These are phyloP conservation scores for Biscogniauxia marginata DNA, from an alignment of 2,329 filamentous ascomycete species.

Conservation along the genomic window DNA sequence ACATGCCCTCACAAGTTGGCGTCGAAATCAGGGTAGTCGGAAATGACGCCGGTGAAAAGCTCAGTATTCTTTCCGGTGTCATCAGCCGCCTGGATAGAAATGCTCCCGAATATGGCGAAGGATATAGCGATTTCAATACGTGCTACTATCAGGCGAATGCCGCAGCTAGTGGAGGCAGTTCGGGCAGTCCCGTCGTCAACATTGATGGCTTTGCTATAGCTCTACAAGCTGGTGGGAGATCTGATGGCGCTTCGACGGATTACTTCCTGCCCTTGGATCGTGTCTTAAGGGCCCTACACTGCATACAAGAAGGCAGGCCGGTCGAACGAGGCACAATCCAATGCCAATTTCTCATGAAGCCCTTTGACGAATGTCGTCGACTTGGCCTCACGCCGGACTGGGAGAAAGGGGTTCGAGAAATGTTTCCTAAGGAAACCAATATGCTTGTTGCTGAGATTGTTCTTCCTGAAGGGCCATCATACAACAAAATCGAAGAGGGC, in stretches of 20 bases:
- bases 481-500: conserved; percentile 86
- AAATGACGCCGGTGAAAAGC: conserved; percentile 97
- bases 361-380: conserved; percentile 93
- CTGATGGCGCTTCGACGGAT: conserved; percentile 93
- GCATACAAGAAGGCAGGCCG: conserved; percentile 71
- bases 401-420: conserved; percentile 79
- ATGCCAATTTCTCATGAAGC: conserved; percentile 94
- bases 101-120: conserved; percentile 95
- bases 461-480: conserved; percentile 83
- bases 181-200: conserved; percentile 97
- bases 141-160: conserved; percentile 98
- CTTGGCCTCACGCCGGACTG: conserved; percentile 81
- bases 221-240: conserved; percentile 88
- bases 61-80: conserved; percentile 95
- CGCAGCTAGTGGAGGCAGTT: conserved; percentile 93
- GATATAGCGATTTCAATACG: conserved; percentile 95
- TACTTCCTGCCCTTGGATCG: conserved; percentile 95
- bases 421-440: conserved; percentile 89
- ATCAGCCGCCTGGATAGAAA: conserved; percentile 96
- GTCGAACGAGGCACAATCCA: conserved; percentile 96
- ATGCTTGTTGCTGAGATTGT: conserved; percentile 97
- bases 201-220: conserved; percentile 90
- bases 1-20: conserved; percentile 58
- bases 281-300: conserved; percentile 81
- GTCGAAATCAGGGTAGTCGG: conserved; percentile 95